These are phyloP conservation scores for Rhamnella rubrinervis DNA, from an alignment of 331 rosid species.

Conservation along the genomic window DNA sequence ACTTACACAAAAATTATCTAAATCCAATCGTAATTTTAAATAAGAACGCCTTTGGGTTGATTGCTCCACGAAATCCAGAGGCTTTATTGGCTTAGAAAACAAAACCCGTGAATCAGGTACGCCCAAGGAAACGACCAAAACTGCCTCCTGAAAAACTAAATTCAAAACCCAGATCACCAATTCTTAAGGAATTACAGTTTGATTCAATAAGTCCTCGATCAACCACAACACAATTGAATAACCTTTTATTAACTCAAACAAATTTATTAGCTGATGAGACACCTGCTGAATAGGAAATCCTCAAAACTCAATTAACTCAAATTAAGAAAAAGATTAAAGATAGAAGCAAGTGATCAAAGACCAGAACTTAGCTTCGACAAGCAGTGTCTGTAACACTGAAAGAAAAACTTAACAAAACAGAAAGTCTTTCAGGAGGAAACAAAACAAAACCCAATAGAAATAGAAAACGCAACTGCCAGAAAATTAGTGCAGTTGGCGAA, in stretches of 20 bases:
- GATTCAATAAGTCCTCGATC: conserved; percentile 8
- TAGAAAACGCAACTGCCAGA: conserved; percentile 23
- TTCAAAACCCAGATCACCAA: conserved; percentile 22
- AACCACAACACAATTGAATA: background rate
- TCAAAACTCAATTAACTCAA: background rate
- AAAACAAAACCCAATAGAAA: background rate
- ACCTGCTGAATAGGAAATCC: background rate
- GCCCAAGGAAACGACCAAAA: background rate
- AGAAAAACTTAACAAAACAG: conserved; percentile 7
- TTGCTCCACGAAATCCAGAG: conserved; percentile 11
- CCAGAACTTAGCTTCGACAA: background rate
- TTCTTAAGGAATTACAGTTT: background rate
- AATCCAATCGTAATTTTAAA: conserved; percentile 17
- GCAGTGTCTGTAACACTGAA: background rate
- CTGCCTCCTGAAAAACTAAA: background rate
- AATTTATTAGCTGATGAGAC: background rate
- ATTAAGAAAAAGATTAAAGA: conserved; percentile 9
- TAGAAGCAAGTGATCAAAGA: background rate
- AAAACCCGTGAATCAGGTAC: background rate
- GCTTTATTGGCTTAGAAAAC: background rate
- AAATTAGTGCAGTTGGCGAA: conserved; percentile 13
- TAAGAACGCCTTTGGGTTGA: conserved; percentile 8
- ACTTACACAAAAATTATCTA: conserved; percentile 6
- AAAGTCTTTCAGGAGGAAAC: too few species aligned
- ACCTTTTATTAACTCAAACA: background rate